Conservation (phyloP, 2,329 filamentous ascomycete genomes). For the Colletotrichum plurivorum region DNA sequence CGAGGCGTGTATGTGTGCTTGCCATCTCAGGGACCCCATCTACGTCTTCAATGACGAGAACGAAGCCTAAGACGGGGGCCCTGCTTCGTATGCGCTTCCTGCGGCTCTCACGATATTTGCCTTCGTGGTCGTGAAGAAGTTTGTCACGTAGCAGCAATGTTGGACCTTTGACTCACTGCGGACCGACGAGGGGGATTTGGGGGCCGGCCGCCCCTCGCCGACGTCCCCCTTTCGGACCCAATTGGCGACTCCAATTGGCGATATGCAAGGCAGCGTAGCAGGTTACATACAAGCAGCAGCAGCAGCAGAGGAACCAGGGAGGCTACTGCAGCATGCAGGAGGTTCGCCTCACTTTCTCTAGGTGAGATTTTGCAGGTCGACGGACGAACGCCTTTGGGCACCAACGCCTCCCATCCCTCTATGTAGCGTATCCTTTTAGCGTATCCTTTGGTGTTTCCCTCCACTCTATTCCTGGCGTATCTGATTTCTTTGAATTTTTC, state of each 20-base stretch:
- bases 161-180: constrained; percentile 8
- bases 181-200: no score
- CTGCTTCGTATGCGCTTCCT: constrained; percentile 19
- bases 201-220: no score
- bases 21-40: neutral
- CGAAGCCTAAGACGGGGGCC: neutral
- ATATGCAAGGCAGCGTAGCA: no score
- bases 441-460: neutral
- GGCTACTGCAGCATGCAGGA: constrained; percentile 21
- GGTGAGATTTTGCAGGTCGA: constrained; percentile 1
- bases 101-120: constrained; percentile 27
- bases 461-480: no score
- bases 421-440: neutral
- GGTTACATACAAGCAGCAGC: neutral
- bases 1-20: neutral
- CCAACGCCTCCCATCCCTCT: constrained; percentile 29
- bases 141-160: neutral
- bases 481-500: no score
- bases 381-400: constrained; percentile 28
- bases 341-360: constrained; percentile 28
- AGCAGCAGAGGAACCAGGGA: neutral
- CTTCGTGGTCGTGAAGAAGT: neutral
- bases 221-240: no score
- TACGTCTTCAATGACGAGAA: neutral
- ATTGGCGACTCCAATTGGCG: no score